phyloP scores from a whole-genome alignment of 2,329 filamentous ascomycete species.

The Penicillium brevicompactum region DNA sequence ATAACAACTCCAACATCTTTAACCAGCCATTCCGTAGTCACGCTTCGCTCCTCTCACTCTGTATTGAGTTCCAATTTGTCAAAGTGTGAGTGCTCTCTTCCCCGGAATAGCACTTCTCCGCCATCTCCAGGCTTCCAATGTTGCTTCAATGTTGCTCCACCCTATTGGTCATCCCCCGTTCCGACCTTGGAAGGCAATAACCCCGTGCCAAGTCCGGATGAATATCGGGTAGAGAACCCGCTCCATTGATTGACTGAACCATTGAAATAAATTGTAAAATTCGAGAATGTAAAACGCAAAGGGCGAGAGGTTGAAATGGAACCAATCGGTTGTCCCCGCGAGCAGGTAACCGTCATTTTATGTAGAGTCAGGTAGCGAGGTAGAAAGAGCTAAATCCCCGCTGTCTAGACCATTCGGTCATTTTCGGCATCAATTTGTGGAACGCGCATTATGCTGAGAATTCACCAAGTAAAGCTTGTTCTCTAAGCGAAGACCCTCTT shows the following conservation, averaged over 20 bases:
- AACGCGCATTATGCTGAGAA: not conserved
- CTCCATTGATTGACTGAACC: not conserved
- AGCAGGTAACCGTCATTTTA: not conserved
- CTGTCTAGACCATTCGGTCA: not conserved
- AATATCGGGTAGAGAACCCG: not conserved
- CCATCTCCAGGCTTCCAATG: not conserved
- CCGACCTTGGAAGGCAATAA: not conserved
- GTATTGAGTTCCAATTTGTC: not conserved
- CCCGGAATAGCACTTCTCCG: not conserved
- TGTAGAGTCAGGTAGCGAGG: not conserved
- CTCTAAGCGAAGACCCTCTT: not conserved
- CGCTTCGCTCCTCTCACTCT: no score
- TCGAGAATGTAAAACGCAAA: no score
- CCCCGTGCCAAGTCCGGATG: constrained; percentile 2
- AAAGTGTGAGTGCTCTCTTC: not conserved
- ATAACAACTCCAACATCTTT: not conserved
- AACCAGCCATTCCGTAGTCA: no score
- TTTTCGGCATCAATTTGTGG: not conserved
- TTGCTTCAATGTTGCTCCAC: not conserved
- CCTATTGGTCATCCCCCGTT: not conserved
- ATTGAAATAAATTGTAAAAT: not conserved
- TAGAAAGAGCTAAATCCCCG: not conserved
- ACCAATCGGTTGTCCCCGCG: no score
- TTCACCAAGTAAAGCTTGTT: not conserved
- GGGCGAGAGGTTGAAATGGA: not conserved